Percentiles rank a stretch among this genome's conserved stretches.
These are phyloP conservation scores for Zygnema circumcarinatum DNA, from an alignment of 139 green algal genomes.

Conservation along the genomic window DNA sequence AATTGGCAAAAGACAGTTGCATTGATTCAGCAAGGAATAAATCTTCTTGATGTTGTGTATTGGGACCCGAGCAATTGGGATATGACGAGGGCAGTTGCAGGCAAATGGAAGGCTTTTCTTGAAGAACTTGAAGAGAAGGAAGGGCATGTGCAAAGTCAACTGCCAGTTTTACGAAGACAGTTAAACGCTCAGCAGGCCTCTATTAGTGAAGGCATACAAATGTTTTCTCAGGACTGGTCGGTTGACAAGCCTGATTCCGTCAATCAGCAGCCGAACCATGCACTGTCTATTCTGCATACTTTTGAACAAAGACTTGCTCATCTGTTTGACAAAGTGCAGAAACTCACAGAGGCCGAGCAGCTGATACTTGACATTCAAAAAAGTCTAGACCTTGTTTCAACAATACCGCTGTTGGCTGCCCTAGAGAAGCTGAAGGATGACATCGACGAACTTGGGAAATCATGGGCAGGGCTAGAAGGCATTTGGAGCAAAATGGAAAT, in stretches of 20 bases:
- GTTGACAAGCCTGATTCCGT: not conserved
- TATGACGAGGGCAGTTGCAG: not conserved
- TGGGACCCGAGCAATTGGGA: not conserved
- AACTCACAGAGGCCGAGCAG: not conserved
- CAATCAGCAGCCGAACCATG: not conserved
- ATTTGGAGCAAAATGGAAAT: not conserved
- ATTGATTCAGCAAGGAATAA: not conserved
- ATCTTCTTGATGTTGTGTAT: not conserved
- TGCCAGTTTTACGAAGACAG: not conserved
- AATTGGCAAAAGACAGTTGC: not conserved
- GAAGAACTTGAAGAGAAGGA: not conserved
- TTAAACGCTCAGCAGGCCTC: not conserved
- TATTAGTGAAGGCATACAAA: not conserved
- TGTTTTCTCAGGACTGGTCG: not conserved
- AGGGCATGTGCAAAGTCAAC: not conserved
- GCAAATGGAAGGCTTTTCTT: not conserved
- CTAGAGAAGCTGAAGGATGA: not conserved
- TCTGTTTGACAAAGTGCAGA: not conserved
- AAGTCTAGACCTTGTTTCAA: not conserved
- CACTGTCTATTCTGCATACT: not conserved
- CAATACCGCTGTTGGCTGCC: not conserved
- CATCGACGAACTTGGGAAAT: not conserved
- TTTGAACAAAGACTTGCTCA: not conserved
- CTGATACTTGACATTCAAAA: not conserved
- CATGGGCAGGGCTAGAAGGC: not conserved